A percentile compares a stretch with the other conserved stretches of the same genome.
Conservation (phyloP, 345 rosid species). For the Linum usitatissimum region DNA sequence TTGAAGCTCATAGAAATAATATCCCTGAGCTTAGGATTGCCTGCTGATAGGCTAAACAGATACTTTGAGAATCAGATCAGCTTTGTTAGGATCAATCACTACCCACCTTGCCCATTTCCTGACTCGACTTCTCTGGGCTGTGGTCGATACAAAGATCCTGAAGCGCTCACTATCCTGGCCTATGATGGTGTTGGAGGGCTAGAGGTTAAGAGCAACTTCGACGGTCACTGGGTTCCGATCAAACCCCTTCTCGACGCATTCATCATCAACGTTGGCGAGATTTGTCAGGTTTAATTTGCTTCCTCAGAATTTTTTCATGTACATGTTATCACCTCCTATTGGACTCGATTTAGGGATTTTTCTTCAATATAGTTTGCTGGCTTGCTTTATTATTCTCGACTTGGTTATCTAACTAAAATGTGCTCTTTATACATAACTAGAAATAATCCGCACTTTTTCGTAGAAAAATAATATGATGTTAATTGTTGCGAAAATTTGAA, state of each 20-base stretch:
- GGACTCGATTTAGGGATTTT: too few relatives aligned
- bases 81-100: constrained; percentile 5
- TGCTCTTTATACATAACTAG: too few relatives aligned
- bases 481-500: too few relatives aligned
- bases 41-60: constrained; percentile 14
- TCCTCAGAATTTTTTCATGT: too few relatives aligned
- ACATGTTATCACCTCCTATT: too few relatives aligned
- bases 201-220: background rate
- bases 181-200: background rate
- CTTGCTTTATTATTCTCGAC: too few relatives aligned
- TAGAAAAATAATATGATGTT: too few relatives aligned
- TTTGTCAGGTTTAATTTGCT: constrained; percentile 22
- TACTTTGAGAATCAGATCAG: constrained; percentile 21
- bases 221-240: constrained; percentile 31
- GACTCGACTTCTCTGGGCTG: background rate
- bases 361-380: too few relatives aligned
- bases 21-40: constrained; percentile 28
- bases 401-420: too few relatives aligned
- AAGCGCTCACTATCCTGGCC: background rate
- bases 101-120: constrained; percentile 1
- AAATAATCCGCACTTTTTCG: too few relatives aligned
- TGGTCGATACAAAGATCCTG: background rate
- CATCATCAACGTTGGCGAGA: constrained; percentile 26
- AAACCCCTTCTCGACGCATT: constrained; percentile 20
- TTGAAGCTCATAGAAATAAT: constrained; percentile 23